Evolutionary conservation across 441 rosid species (phyloP).

Genomic region (Dalechampia spathulata): DNA sequence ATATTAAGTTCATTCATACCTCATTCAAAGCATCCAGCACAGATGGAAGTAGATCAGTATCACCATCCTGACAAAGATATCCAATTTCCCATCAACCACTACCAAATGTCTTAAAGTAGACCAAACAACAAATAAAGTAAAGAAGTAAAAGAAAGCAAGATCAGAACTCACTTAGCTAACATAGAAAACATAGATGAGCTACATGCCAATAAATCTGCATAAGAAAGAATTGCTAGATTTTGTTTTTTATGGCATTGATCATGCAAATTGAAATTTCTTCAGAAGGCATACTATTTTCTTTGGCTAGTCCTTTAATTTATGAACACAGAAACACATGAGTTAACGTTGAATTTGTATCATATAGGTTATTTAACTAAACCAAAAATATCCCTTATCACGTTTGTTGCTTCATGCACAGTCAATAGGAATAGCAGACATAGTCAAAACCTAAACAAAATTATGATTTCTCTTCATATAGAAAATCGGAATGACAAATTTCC

Average conservation of each 20-base stretch:
- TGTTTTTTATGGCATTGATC: conserved; percentile 1
- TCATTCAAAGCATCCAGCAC: conserved; percentile 95
- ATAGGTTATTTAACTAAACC: too few species aligned
- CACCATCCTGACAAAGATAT: conserved; percentile 64
- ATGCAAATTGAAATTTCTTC: not conserved
- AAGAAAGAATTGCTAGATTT: not conserved
- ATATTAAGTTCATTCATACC: conserved; percentile 36
- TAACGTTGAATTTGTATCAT: too few species aligned
- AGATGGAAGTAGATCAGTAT: conserved; percentile 70
- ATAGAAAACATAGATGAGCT: not conserved
- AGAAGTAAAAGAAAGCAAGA: not conserved
- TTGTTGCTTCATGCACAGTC: not conserved
- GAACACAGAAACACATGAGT: not conserved
- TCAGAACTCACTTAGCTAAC: not conserved
- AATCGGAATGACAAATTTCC: not conserved
- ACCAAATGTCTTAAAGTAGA: not conserved
- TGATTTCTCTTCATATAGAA: not conserved
- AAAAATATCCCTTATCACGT: not conserved
- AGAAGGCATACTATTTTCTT: not conserved
- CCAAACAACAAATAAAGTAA: conserved; percentile 9
- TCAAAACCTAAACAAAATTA: not conserved
- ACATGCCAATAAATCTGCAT: conserved; percentile 2
- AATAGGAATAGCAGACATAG: not conserved
- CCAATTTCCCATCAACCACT: conserved; percentile 24
- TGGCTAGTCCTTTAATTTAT: not conserved